These are phyloP conservation scores for Sicyos baderoa DNA, from an alignment of 306 rosid species.

Conservation along the genomic window DNA sequence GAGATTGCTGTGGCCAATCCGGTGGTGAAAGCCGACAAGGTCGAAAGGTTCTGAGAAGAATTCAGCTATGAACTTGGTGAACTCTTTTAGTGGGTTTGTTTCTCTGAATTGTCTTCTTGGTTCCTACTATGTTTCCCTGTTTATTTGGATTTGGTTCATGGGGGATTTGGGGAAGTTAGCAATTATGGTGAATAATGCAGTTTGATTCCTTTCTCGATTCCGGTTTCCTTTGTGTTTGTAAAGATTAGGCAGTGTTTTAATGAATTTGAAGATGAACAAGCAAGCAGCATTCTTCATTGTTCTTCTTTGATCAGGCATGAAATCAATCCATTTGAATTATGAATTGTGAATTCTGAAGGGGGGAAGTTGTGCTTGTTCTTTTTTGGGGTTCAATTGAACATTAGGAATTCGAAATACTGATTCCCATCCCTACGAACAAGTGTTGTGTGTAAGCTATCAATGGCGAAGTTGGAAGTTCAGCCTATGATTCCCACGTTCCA, in stretches of 20 bases:
- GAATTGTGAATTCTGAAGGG: not conserved
- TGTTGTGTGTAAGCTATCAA: too few species aligned
- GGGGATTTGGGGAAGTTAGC: conserved; percentile 13
- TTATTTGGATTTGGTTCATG: conserved; percentile 1
- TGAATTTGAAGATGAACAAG: conserved; percentile 1
- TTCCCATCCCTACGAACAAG: too few species aligned
- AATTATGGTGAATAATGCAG: conserved; percentile 14
- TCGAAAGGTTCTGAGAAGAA: conserved; percentile 23
- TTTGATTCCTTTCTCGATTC: conserved; percentile 11
- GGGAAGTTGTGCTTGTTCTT: not conserved
- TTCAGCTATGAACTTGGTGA: not conserved
- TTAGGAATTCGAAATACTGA: too few species aligned
- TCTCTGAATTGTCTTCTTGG: not conserved
- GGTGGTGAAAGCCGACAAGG: conserved; percentile 35
- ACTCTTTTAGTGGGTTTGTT: not conserved
- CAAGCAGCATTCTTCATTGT: not conserved
- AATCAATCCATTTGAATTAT: not conserved
- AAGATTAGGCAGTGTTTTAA: not conserved
- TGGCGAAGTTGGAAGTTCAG: too few species aligned
- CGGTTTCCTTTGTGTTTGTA: not conserved
- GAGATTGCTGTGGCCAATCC: conserved; percentile 47
- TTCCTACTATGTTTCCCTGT: not conserved
- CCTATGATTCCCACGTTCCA: too few species aligned
- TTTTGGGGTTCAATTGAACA: not conserved
- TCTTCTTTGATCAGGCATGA: conserved; percentile 1